Percentiles rank a stretch among this genome's conserved stretches.
These are phyloP conservation scores for Aspergillus wentii DNA, from an alignment of 495 filamentous ascomycete species.

Conservation along the genomic window DNA sequence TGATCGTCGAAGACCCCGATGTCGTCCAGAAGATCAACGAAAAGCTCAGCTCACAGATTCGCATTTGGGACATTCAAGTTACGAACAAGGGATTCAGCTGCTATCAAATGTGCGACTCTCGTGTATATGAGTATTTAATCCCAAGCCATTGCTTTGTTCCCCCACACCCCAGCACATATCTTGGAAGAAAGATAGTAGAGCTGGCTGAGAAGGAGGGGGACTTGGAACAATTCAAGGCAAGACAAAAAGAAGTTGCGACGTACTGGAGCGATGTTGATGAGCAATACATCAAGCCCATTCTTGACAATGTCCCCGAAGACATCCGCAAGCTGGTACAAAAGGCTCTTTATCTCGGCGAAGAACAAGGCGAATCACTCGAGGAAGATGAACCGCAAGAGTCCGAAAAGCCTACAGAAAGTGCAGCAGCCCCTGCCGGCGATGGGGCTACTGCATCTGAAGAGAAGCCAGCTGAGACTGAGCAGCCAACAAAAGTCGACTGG, in stretches of 20 bases:
- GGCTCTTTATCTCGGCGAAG: constrained; percentile 28
- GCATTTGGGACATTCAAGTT: constrained; percentile 85
- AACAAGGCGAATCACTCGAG: constrained; percentile 8
- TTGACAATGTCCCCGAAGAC: constrained; percentile 50
- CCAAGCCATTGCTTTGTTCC: constrained; percentile 87
- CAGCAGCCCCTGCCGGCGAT: constrained; percentile 1
- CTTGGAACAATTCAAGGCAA: constrained; percentile 56
- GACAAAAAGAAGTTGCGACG: constrained; percentile 69
- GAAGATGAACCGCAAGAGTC: constrained; percentile 10
- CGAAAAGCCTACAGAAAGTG: constrained; percentile 3
- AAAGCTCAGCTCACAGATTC: constrained; percentile 77
- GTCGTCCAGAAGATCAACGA: constrained; percentile 88
- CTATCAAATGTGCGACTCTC: constrained; percentile 87
- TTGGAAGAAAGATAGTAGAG: constrained; percentile 73
- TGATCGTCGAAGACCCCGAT: constrained; percentile 88
- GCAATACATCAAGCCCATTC: constrained; percentile 67
- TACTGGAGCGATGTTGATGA: constrained; percentile 82
- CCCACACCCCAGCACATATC: constrained; percentile 78
- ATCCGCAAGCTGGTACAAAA: constrained; percentile 35
- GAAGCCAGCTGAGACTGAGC: constrained; percentile 5
- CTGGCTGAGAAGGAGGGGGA: constrained; percentile 66
- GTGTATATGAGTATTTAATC: constrained; percentile 95
- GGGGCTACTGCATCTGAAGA: not conserved
- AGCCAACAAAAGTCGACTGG: constrained; percentile 8
- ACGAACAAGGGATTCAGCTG: constrained; percentile 83